Conservation (phyloP, 768 basidiomycete genomes). For the Royoungia palumana region DNA sequence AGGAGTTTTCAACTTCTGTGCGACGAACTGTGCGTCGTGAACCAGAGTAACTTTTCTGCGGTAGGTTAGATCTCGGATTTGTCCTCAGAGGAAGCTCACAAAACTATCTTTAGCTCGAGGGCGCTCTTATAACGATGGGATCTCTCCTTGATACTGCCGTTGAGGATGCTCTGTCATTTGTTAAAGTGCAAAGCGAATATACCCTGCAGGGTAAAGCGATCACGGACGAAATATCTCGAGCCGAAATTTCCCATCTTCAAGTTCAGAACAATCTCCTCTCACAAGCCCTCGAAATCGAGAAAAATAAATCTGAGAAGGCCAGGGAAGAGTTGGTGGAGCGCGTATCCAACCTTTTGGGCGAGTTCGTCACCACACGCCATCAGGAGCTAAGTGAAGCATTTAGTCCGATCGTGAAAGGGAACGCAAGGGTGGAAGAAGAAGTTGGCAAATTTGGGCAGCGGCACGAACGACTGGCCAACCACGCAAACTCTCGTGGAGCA, state of each 20-base stretch:
- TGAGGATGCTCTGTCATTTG: conserved; percentile 53
- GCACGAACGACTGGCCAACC: conserved; percentile 46
- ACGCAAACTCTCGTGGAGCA: conserved; percentile 39
- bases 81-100: conserved; percentile 4
- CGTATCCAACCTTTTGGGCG: conserved; percentile 67
- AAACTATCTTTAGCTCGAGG: conserved; percentile 44
- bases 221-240: conserved; percentile 43
- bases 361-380: conserved; percentile 68
- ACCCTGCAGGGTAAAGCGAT: conserved; percentile 48
- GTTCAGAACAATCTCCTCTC: conserved; percentile 67
- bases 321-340: conserved; percentile 74
- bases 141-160: conserved; percentile 59
- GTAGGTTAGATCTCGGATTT: conserved; percentile 29
- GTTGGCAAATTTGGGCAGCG: conserved; percentile 46
- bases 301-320: conserved; percentile 59
- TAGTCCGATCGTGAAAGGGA: conserved; percentile 49
- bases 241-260: conserved; percentile 59
- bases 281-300: conserved; percentile 63
- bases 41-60: conserved; percentile 43
- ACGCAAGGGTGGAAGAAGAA: conserved; percentile 51
- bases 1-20: conserved; percentile 47
- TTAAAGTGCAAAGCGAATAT: conserved; percentile 52
- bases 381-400: conserved; percentile 59
- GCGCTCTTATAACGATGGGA: conserved; percentile 55
- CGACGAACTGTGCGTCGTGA: conserved; percentile 42